Evolutionary conservation across 2,329 filamentous ascomycete genomes (phyloP).

Genomic region (Elsinoe fawcettii): DNA sequence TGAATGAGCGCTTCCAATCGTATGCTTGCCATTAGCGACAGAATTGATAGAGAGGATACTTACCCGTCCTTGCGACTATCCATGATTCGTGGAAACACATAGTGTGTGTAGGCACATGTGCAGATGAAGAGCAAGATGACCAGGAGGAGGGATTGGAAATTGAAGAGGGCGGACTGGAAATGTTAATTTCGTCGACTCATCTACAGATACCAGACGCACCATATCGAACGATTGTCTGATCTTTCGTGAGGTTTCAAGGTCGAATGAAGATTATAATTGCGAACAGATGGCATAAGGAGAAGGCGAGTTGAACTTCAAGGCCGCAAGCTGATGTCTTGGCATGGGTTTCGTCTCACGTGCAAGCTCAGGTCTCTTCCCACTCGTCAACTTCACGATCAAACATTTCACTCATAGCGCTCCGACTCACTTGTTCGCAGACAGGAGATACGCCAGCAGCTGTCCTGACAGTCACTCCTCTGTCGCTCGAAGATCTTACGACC

Average conservation of each 20-base stretch:
- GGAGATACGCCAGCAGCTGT: no score
- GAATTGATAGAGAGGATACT: conserved; percentile 20
- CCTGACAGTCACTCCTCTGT: no score
- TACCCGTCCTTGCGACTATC: conserved; percentile 91
- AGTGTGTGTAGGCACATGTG: conserved; percentile 89
- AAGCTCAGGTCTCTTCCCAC: not conserved
- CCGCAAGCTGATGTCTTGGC: not conserved
- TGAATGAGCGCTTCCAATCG: not conserved
- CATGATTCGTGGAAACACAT: conserved; percentile 79
- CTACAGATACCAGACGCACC: conserved; percentile 6
- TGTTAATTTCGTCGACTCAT: conserved; percentile 4
- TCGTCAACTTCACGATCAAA: no score
- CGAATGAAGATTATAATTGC: not conserved
- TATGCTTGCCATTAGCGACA: not conserved
- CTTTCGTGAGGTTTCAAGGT: not conserved
- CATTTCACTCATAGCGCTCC: not conserved
- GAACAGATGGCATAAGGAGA: not conserved
- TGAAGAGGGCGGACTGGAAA: conserved; percentile 84
- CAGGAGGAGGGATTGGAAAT: conserved; percentile 93
- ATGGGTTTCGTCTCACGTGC: not conserved
- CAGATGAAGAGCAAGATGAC: conserved; percentile 93
- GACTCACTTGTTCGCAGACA: no score
- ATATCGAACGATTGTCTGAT: conserved; percentile 2
- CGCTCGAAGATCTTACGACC: no score
- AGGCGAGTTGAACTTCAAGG: not conserved